Evolutionary conservation across 2,329 filamentous ascomycete species (phyloP).

Genomic region (Colletotrichum noveboracense): DNA sequence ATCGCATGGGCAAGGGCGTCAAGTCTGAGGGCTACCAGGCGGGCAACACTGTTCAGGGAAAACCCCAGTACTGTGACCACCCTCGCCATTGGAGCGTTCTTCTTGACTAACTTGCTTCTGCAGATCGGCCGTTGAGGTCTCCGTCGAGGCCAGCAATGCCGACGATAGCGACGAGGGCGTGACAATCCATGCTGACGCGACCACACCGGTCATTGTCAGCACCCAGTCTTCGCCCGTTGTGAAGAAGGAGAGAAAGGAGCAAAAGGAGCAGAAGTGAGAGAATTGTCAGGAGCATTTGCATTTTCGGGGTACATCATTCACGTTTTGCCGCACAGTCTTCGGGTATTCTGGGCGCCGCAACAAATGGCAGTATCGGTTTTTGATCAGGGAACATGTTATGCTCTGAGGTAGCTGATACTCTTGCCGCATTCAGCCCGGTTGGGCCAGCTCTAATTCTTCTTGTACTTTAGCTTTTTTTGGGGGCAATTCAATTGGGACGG

Average conservation of each 20-base stretch:
- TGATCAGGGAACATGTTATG: constrained; percentile 41
- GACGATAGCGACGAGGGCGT: constrained; percentile 58
- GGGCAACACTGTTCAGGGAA: constrained; percentile 20
- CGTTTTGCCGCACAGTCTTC: constrained; percentile 1
- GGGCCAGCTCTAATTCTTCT: constrained; percentile 37
- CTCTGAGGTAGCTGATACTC: constrained; percentile 38
- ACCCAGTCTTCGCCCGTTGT: constrained; percentile 53
- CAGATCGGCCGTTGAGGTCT: constrained; percentile 16
- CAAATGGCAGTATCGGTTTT: constrained; percentile 23
- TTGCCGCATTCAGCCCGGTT: constrained; percentile 33
- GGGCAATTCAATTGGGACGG: constrained; percentile 14
- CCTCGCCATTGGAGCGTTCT: constrained; percentile 15
- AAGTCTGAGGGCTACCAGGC: constrained; percentile 21
- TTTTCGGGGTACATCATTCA: constrained; percentile 21
- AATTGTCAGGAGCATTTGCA: constrained; percentile 16
- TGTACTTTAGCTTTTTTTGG: constrained; percentile 45
- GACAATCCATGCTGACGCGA: constrained; percentile 59
- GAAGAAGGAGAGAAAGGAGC: constrained; percentile 30
- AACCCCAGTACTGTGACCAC: constrained; percentile 21
- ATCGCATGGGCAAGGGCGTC: constrained; percentile 20
- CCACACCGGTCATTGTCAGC: constrained; percentile 45
- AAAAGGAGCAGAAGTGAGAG: constrained; percentile 17
- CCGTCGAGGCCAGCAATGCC: constrained; percentile 38
- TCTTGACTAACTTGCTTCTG: constrained; percentile 35
- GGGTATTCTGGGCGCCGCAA: constrained; percentile 12